Evolutionary conservation across 2,329 filamentous ascomycete genomes (phyloP).

Genomic region (Epichloe glyceriae): DNA sequence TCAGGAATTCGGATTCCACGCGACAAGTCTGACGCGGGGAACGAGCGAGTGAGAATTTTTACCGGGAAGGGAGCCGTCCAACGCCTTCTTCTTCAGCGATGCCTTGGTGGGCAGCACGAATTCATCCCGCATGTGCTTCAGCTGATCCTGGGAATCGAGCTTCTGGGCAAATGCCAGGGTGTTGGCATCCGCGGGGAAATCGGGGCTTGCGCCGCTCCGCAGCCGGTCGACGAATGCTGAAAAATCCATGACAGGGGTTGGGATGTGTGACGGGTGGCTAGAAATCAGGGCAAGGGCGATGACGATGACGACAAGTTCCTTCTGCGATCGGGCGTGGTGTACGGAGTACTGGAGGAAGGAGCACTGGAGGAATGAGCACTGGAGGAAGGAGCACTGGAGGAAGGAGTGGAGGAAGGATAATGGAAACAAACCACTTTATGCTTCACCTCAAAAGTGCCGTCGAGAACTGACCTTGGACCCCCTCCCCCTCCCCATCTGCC

Average conservation of each 20-base stretch:
- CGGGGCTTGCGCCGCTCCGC: slow-evolving; percentile 25
- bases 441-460: neutral
- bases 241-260: slow-evolving; percentile 23
- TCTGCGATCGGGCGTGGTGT: too few species aligned
- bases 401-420: neutral
- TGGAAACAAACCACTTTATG: slow-evolving; percentile 8
- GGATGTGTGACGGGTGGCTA: neutral
- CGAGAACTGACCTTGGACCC: too few species aligned
- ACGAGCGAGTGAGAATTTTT: neutral
- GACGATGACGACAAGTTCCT: neutral
- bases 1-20: neutral
- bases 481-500: accelerated
- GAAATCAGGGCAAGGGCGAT: neutral
- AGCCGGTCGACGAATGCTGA: slow-evolving; percentile 25
- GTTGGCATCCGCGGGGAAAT: slow-evolving; percentile 35
- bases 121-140: slow-evolving; percentile 49
- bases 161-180: slow-evolving; percentile 33
- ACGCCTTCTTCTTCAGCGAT: slow-evolving; percentile 52
- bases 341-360: too few species aligned
- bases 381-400: too few species aligned
- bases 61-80: slow-evolving; percentile 34
- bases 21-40: neutral
- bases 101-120: slow-evolving; percentile 67
- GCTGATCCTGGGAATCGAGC: slow-evolving; percentile 48
- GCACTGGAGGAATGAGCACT: too few species aligned